Conservation (phyloP, 2,329 filamentous ascomycete genomes). For the Penicillium occitanis region DNA sequence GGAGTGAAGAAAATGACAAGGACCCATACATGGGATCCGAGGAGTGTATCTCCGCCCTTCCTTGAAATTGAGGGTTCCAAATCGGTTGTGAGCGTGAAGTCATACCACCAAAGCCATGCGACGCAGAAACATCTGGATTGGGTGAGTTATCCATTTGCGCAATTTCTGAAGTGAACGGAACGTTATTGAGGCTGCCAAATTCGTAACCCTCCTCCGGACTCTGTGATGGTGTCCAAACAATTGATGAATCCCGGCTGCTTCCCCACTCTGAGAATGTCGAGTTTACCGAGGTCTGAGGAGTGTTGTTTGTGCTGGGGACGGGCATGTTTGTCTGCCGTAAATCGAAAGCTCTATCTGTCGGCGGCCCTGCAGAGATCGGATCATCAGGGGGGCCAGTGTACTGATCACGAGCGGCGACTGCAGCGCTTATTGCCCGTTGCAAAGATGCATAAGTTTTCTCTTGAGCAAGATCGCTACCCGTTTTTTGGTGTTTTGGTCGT, state of each 20-base stretch:
- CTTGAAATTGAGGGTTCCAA: constrained; percentile 29
- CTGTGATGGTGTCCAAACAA: constrained; percentile 32
- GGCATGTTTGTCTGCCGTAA: constrained; percentile 33
- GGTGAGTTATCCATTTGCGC: constrained; percentile 25
- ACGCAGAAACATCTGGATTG: constrained; percentile 19
- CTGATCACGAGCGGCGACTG: constrained; percentile 40
- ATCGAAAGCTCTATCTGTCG: constrained; percentile 31
- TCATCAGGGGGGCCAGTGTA: constrained; percentile 28
- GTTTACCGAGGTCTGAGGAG: constrained; percentile 24
- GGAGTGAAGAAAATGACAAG: constrained; percentile 35
- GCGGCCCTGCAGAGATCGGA: constrained; percentile 26
- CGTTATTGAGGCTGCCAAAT: constrained; percentile 27
- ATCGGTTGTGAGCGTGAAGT: constrained; percentile 25
- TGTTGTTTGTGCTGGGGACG: constrained; percentile 22
- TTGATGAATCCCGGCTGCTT: constrained; percentile 29
- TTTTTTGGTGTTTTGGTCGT: constrained; percentile 36
- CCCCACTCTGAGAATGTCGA: constrained; percentile 33
- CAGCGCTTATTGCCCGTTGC: constrained; percentile 45
- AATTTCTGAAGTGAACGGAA: constrained; percentile 27
- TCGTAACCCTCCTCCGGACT: constrained; percentile 29
- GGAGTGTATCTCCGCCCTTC: constrained; percentile 25
- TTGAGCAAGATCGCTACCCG: constrained; percentile 39
- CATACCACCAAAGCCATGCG: constrained; percentile 18
- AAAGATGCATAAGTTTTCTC: constrained; percentile 47
- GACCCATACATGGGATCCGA: constrained; percentile 34